Conservation (phyloP, 352 stramenopile species). For the Pythium coloratum region DNA sequence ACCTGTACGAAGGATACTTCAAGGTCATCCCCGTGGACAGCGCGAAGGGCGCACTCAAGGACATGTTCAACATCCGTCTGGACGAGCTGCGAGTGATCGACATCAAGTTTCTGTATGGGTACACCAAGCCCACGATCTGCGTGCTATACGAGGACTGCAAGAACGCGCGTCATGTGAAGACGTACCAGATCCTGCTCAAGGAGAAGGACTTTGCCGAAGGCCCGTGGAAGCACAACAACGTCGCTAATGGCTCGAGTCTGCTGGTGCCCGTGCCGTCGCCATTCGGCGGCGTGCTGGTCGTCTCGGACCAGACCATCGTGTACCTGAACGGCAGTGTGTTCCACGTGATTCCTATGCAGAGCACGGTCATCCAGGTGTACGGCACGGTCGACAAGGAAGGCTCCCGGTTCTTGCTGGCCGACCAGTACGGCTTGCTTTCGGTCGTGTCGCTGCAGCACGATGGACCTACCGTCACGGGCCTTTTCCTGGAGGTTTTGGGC, state of each 20-base stretch:
- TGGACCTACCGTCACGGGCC: constrained; percentile 63
- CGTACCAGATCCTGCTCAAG: constrained; percentile 88
- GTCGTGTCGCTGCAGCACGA: constrained; percentile 86
- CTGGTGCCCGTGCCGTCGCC: constrained; percentile 88
- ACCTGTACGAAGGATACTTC: constrained; percentile 91
- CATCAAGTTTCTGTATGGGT: constrained; percentile 92
- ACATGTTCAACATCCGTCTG: constrained; percentile 92
- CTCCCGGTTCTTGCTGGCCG: constrained; percentile 86
- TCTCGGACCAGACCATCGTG: constrained; percentile 91
- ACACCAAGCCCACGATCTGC: constrained; percentile 88
- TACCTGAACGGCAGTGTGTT: constrained; percentile 90
- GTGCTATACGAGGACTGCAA: constrained; percentile 93
- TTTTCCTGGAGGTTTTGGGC: constrained; percentile 95
- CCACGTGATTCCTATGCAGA: constrained; percentile 91
- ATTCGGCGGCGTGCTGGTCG: constrained; percentile 86
- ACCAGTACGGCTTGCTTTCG: constrained; percentile 89
- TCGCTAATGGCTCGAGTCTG: constrained; percentile 85
- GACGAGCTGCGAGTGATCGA: constrained; percentile 93
- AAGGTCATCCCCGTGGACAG: constrained; percentile 90
- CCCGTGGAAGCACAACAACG: constrained; percentile 88
- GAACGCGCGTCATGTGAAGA: constrained; percentile 89
- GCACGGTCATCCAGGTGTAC: constrained; percentile 89
- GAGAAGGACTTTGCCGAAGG: constrained; percentile 90
- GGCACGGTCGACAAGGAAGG: constrained; percentile 87
- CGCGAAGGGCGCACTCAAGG: constrained; percentile 70